Base-by-base conservation (phyloP, 805 yeast species). In the Myxozyma nipponensis region DNA sequence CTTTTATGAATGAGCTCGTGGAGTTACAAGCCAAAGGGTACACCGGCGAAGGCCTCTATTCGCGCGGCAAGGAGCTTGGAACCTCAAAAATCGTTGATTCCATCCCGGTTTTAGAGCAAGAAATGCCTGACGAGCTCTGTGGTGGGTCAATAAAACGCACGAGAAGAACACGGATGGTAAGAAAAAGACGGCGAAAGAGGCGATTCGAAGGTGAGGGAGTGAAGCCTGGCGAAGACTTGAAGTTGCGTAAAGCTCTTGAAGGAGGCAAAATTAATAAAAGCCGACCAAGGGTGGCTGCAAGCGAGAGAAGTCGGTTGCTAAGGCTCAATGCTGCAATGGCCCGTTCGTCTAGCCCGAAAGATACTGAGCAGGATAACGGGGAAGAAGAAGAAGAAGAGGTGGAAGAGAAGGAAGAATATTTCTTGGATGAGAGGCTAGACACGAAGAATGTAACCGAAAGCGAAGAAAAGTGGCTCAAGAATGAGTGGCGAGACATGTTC, bases 341-440 rank as follows among this genome's bases (percentile, higher is more conserved):
- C n/a, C 41, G 58, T 10, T 47, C 39, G 39, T 62, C 35, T 46
- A 40, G 18, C 39, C 54, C 6, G 73, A 72, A 39, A 65, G 74
- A 4, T 58, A 62, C 28, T 61, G 59, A 34, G 67, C 65, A 24
- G 52, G 61, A 28, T 39, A 55, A 5, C 9, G 15, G n/a, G 2
- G 63, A 65, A 32, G 54, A 52, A 7, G 47, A 61, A 37, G 47
- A 54, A 24, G 54, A 63, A 9, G 49, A 53, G 4, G 39, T 62
- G 49, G 61, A 46, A 6, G 42, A 34, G 26, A n/a, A 64, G 21
- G 62, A 66, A 1, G 63, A 69, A 35, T 71, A 73, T 54, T 74
- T 69, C 32, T 72, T 72, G 0, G 62, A 59, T 40, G 73, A 70
- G 26, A 70, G 72, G 48, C 59, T 71, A 35, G 64, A 49, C 21